Conservation (phyloP, 192 early-diverging fungal genomes). For the Haplosporangium gracile region DNA sequence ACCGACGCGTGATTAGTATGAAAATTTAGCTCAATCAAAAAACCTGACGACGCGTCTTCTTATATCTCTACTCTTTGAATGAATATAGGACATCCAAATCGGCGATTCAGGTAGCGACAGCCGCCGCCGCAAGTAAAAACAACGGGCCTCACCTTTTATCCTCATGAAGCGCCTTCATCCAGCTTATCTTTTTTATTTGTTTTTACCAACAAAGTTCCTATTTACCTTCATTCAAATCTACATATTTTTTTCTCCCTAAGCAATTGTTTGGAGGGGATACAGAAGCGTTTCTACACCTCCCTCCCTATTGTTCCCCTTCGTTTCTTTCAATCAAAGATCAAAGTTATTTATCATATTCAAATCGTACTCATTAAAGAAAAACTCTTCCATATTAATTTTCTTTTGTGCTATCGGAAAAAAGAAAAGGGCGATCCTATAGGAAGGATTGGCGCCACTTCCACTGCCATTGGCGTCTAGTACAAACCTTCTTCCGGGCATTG, state of each 20-base stretch:
- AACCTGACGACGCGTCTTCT: background rate
- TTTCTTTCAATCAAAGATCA: too few species aligned
- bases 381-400: too few species aligned
- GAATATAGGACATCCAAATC: slow-evolving; percentile 25
- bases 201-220: background rate
- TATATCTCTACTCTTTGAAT: background rate
- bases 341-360: background rate
- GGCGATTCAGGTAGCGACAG: background rate
- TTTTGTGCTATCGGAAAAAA: too few species aligned
- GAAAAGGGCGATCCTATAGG: too few species aligned
- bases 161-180: background rate
- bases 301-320: background rate
- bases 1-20: background rate
- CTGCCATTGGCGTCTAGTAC: too few species aligned
- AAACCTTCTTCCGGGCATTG: too few species aligned
- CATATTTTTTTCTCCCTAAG: background rate
- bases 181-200: background rate
- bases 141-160: background rate
- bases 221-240: background rate
- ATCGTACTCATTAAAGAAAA: background rate
- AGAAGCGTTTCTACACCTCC: background rate
- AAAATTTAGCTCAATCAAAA: background rate
- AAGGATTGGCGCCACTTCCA: too few species aligned
- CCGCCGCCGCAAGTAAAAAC: background rate
- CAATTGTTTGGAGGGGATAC: background rate